These are phyloP conservation scores for Aspergillus nidulans DNA, from an alignment of 495 filamentous ascomycete genomes.

Conservation along the genomic window DNA sequence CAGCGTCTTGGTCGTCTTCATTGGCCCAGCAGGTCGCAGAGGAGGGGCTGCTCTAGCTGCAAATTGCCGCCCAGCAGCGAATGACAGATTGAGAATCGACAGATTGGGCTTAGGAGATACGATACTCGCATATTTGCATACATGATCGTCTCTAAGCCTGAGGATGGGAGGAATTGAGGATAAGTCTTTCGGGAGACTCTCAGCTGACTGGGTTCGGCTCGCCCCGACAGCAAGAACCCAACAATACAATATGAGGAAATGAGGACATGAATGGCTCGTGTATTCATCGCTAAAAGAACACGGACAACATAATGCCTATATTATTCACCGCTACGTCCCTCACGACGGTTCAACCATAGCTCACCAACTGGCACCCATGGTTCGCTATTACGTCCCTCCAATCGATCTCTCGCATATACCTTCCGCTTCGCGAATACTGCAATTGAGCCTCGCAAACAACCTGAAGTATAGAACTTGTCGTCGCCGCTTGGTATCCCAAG, in stretches of 20 bases:
- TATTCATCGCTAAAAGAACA: constrained; percentile 1
- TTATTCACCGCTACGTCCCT: constrained; percentile 5
- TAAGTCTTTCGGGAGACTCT: not conserved
- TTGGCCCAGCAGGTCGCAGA: constrained; percentile 12
- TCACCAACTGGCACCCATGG: constrained; percentile 40
- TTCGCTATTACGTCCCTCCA: constrained; percentile 45
- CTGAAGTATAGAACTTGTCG: constrained; percentile 45
- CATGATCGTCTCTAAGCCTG: not conserved
- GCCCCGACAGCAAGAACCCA: constrained; percentile 7
- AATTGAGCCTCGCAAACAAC: constrained; percentile 48
- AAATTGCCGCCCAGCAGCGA: constrained; percentile 5
- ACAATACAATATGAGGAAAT: not conserved
- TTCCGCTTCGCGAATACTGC: constrained; percentile 29
- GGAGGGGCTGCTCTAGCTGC: constrained; percentile 6
- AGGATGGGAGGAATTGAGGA: not conserved
- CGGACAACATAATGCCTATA: not conserved
- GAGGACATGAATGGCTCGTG: not conserved
- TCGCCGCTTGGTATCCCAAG: constrained; percentile 45
- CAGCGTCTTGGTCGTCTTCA: constrained; percentile 13
- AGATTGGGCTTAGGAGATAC: not conserved
- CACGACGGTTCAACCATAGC: constrained; percentile 33
- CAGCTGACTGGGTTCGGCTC: constrained; percentile 8
- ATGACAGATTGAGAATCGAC: not conserved
- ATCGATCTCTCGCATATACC: constrained; percentile 37
- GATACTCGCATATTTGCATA: not conserved